Evolutionary conservation across 148 eudicot genomes (phyloP).

Genomic region (Mesembryanthemum crystallinum): DNA sequence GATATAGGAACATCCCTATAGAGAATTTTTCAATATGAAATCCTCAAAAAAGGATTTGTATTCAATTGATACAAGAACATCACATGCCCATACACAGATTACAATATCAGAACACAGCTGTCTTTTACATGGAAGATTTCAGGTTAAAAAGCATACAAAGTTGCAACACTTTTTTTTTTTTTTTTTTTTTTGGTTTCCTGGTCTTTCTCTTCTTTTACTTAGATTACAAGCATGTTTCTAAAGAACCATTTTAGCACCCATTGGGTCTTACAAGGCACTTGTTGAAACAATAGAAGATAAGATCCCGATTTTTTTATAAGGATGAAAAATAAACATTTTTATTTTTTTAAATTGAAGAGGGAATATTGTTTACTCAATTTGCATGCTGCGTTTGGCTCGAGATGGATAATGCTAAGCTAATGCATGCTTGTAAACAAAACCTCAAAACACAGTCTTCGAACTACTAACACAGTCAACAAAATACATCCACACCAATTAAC

Average conservation of each 20-base stretch:
- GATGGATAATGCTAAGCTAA: slow-evolving; percentile 28
- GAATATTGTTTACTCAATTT: slow-evolving; percentile 12
- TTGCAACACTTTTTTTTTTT: slow-evolving; percentile 21
- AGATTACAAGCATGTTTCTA: slow-evolving; percentile 14
- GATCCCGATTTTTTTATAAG: background rate
- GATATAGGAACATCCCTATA: background rate
- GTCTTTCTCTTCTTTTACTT: slow-evolving; percentile 12
- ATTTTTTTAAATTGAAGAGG: too few relatives aligned
- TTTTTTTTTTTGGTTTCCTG: too few relatives aligned
- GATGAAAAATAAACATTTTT: too few relatives aligned
- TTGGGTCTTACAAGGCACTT: slow-evolving; percentile 16
- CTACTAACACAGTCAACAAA: slow-evolving; percentile 28
- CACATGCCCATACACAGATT: slow-evolving; percentile 33
- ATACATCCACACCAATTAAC: slow-evolving; percentile 18
- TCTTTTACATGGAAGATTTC: slow-evolving; percentile 7
- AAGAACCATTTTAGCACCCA: slow-evolving; percentile 12
- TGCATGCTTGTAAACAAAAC: slow-evolving; percentile 23
- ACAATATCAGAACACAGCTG: slow-evolving; percentile 31
- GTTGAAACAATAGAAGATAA: background rate
- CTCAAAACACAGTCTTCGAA: slow-evolving; percentile 30
- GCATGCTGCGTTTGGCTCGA: slow-evolving; percentile 41
- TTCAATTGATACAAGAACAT: slow-evolving; percentile 17
- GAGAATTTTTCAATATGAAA: background rate
- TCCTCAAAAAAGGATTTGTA: slow-evolving; percentile 7
- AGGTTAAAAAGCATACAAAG: slow-evolving; percentile 6